These are phyloP conservation scores for Circinella umbellata DNA, from an alignment of 371 early-diverging fungal species.

Conservation along the genomic window DNA sequence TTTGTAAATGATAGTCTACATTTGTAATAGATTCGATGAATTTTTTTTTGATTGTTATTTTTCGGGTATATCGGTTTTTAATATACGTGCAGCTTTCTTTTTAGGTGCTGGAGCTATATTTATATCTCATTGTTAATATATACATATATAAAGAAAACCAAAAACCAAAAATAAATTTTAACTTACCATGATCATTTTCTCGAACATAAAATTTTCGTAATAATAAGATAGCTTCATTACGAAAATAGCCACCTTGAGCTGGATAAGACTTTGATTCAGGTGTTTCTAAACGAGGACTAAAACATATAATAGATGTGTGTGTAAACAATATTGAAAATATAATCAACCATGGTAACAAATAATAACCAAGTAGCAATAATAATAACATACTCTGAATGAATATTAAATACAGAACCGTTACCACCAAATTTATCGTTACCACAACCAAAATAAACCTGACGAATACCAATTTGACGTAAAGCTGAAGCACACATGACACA, in stretches of 20 bases:
- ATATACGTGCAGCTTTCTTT: conserved; percentile 78
- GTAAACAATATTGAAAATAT: background rate
- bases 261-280: conserved; percentile 51
- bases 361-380: too few species aligned
- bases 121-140: background rate
- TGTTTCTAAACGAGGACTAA: conserved; percentile 33
- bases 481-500: conserved; percentile 99
- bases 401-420: conserved; percentile 83
- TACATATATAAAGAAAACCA: too few species aligned
- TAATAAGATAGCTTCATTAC: conserved; percentile 86
- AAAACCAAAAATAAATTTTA: background rate
- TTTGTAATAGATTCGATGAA: background rate
- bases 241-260: conserved; percentile 72
- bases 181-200: conserved; percentile 85
- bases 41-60: conserved; percentile 12
- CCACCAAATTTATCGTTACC: conserved; percentile 97
- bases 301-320: background rate
- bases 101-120: conserved; percentile 83
- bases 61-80: conserved; percentile 63
- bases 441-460: conserved; percentile 88
- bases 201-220: conserved; percentile 90
- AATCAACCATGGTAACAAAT: background rate
- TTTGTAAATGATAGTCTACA: conserved; percentile 1
- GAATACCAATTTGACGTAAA: conserved; percentile 78
- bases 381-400: conserved; percentile 68